Evolutionary conservation across 495 filamentous ascomycete genomes (phyloP).

Genomic region (Acidomyces sp.): DNA sequence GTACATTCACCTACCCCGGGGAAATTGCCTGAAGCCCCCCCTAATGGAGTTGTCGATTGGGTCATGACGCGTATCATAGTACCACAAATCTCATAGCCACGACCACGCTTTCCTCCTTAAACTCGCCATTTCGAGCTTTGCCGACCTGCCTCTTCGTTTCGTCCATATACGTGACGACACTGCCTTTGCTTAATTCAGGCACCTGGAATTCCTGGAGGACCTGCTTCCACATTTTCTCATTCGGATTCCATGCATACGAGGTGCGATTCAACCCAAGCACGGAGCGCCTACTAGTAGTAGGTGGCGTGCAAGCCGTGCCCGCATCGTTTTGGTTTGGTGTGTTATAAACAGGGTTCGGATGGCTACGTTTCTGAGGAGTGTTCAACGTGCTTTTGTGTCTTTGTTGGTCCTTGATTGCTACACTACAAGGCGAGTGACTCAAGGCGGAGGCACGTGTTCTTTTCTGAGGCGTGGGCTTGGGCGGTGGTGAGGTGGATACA

Average conservation of each 20-base stretch:
- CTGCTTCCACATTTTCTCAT: constrained; percentile 6
- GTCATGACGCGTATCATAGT: too few relatives aligned
- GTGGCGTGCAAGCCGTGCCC: neutral
- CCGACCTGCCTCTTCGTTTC: constrained; percentile 24
- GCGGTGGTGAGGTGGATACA: neutral
- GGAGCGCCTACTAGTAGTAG: neutral
- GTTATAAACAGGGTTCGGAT: too few relatives aligned
- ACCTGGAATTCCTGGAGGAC: constrained; percentile 14
- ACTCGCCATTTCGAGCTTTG: constrained; percentile 26
- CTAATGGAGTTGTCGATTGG: too few relatives aligned
- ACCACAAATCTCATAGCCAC: constrained; percentile 34
- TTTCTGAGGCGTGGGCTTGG: constrained; percentile 2
- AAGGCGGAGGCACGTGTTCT: constrained; percentile 8
- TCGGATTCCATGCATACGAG: constrained; percentile 6
- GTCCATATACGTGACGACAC: constrained; percentile 28
- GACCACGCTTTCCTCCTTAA: constrained; percentile 28
- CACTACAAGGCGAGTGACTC: constrained; percentile 8
- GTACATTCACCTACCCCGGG: too few relatives aligned
- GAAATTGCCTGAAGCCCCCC: too few relatives aligned
- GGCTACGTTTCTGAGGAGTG: too few relatives aligned
- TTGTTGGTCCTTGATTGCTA: constrained; percentile 7
- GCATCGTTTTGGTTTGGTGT: constrained; percentile 5
- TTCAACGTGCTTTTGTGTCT: neutral
- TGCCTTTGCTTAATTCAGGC: constrained; percentile 24
- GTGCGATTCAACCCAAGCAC: constrained; percentile 8